phyloP scores from a whole-genome alignment of 345 rosid species.

The Salix dunnii region DNA sequence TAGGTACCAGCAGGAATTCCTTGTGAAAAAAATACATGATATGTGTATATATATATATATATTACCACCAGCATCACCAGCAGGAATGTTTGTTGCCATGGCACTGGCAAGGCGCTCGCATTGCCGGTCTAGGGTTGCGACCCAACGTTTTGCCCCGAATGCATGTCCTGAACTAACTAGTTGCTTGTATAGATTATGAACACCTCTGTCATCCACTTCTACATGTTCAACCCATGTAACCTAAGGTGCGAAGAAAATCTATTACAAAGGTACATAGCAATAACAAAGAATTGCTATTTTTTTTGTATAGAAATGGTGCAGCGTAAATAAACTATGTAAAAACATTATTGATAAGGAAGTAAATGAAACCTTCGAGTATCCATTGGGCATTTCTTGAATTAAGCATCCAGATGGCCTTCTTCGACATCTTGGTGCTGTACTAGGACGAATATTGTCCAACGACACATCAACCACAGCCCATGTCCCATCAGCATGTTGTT shows the following conservation, averaged over 20 bases:
- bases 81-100: constrained; percentile 51
- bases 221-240: constrained; percentile 94
- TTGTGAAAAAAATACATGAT: background rate
- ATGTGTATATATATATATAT: no score
- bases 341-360: background rate
- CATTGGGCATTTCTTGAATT: constrained; percentile 74
- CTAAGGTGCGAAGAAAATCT: constrained; percentile 22
- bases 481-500: constrained; percentile 62
- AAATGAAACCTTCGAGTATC: constrained; percentile 61
- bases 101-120: constrained; percentile 77
- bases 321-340: background rate
- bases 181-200: constrained; percentile 56
- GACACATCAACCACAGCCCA: constrained; percentile 98
- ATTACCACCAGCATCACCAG: constrained; percentile 54
- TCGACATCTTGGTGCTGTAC: constrained; percentile 45
- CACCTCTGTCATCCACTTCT: constrained; percentile 76
- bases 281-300: background rate
- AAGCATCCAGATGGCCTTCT: constrained; percentile 89
- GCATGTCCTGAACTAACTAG: constrained; percentile 64
- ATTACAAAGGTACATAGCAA: background rate
- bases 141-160: constrained; percentile 89
- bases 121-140: constrained; percentile 71
- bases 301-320: background rate
- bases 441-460: constrained; percentile 61
- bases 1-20: background rate